Evolutionary conservation across 2,329 filamentous ascomycete species (phyloP).

Genomic region (Cladosporium sp.): DNA sequence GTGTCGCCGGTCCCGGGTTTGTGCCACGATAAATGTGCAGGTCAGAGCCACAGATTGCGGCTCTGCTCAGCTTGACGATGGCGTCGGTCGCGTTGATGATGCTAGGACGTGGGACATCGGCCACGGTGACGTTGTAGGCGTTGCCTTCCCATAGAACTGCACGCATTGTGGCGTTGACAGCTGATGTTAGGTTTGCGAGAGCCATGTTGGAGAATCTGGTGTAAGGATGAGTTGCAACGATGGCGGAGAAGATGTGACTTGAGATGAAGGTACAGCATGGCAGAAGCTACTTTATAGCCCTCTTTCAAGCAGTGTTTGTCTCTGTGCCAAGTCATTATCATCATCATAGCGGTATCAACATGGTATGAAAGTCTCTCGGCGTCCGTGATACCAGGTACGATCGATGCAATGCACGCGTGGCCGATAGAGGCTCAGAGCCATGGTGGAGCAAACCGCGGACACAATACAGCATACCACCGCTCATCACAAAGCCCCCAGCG

Average conservation of each 20-base stretch:
- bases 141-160: slow-evolving; percentile 33
- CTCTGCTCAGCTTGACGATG: slow-evolving; percentile 21
- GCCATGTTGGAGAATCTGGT: not conserved
- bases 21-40: slow-evolving; percentile 25
- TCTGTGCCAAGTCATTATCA: not conserved
- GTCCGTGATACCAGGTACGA: not conserved
- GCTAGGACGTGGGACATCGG: slow-evolving; percentile 27
- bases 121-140: slow-evolving; percentile 31
- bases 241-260: not conserved
- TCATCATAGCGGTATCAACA: not conserved
- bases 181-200: not conserved
- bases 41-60: slow-evolving; percentile 24
- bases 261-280: not conserved
- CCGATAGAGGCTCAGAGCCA: not conserved
- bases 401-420: not conserved
- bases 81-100: slow-evolving; percentile 23
- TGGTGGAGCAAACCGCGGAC: not conserved
- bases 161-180: slow-evolving; percentile 29
- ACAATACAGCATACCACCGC: not conserved
- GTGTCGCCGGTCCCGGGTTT: not conserved
- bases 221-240: not conserved
- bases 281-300: not conserved
- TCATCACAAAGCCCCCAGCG: no score
- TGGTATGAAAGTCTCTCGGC: not conserved
- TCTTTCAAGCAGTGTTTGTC: not conserved